phyloP scores from a whole-genome alignment of 73 alveolate genomes.

The Paramecium tetraurelia region DNA sequence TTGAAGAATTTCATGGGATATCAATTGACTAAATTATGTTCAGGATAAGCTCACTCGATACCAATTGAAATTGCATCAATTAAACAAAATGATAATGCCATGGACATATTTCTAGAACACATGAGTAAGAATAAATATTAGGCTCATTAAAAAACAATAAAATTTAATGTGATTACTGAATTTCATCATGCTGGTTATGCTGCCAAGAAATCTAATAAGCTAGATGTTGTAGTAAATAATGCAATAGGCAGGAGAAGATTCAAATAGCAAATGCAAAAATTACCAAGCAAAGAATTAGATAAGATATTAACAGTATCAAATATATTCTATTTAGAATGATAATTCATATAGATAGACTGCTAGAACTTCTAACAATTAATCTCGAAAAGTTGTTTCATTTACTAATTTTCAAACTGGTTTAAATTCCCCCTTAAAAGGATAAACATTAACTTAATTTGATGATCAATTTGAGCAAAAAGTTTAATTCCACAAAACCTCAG shows the following conservation, averaged over 20 bases:
- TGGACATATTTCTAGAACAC: background rate
- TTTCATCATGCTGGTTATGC: conserved; percentile 62
- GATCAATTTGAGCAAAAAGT: background rate
- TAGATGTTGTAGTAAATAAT: conserved; percentile 45
- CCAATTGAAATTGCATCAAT: conserved; percentile 17
- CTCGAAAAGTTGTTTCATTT: conserved; percentile 16
- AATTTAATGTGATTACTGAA: conserved; percentile 46
- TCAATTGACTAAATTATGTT: conserved; percentile 21
- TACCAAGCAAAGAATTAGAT: background rate
- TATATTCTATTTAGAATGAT: background rate
- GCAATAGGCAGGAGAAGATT: conserved; percentile 43
- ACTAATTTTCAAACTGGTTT: background rate
- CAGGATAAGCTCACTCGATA: background rate
- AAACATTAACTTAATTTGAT: background rate
- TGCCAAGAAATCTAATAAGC: conserved; percentile 49
- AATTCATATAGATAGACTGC: conserved; percentile 18
- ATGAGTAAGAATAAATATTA: background rate
- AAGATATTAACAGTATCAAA: background rate
- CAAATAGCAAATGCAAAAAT: background rate
- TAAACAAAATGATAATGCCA: background rate
- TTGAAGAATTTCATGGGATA: conserved; percentile 70
- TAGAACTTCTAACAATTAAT: background rate
- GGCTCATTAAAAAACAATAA: conserved; percentile 36
- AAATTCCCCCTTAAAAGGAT: background rate
- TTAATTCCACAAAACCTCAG: background rate